These are phyloP conservation scores for Exophiala dermatitidis DNA, from an alignment of 2,329 filamentous ascomycete species.

Conservation along the genomic window DNA sequence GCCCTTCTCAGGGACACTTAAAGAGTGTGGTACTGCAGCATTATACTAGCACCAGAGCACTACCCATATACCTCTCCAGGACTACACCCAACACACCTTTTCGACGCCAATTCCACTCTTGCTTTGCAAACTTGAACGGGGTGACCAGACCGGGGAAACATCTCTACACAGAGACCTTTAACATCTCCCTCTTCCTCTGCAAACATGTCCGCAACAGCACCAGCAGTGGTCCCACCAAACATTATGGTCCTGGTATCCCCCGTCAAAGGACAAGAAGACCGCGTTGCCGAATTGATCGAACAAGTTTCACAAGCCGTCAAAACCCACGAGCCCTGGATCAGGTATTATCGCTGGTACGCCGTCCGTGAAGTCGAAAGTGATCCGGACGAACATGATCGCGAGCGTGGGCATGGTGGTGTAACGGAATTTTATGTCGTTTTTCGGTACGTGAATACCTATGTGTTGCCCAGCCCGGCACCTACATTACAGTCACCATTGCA, in stretches of 20 bases:
- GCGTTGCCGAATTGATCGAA: conserved; percentile 5
- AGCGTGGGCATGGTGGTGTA: background rate
- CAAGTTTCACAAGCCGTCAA: conserved; percentile 3
- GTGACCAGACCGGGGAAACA: too few relatives aligned
- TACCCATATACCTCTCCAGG: too few relatives aligned
- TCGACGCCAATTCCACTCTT: too few relatives aligned
- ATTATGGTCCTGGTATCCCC: conserved; percentile 6
- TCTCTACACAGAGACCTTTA: too few relatives aligned
- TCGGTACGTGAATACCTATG: conserved; percentile 2
- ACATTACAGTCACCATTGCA: background rate
- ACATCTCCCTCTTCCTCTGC: too few relatives aligned
- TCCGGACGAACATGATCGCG: background rate
- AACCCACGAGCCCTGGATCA: conserved; percentile 9
- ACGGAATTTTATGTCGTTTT: conserved; percentile 6
- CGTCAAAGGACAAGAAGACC: conserved; percentile 6
- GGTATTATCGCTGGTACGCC: conserved; percentile 2
- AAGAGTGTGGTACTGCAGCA: too few relatives aligned
- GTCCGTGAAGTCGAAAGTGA: background rate
- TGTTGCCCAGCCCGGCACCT: background rate
- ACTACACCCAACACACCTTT: too few relatives aligned
- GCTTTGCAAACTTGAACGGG: too few relatives aligned
- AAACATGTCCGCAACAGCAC: too few relatives aligned
- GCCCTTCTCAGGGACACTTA: too few relatives aligned
- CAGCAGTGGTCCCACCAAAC: background rate
- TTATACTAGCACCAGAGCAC: too few relatives aligned